Evolutionary conservation across 2,329 filamentous ascomycete genomes (phyloP).

Genomic region (Cryphonectria naterciae): DNA sequence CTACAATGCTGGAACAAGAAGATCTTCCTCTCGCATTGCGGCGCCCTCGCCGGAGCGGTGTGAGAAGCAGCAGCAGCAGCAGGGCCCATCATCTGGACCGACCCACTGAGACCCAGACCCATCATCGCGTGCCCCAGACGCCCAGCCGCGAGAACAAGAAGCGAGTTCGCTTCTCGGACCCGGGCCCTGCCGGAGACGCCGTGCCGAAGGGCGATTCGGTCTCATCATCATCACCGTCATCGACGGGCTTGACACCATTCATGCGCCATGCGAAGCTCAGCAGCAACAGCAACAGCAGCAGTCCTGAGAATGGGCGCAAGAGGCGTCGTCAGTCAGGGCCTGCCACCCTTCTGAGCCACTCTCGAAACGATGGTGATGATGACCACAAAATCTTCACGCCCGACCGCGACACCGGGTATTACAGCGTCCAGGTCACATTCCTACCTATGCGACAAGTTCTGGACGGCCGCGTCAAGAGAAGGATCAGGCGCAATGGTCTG

Average conservation of each 20-base stretch:
- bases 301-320: slow-evolving; percentile 33
- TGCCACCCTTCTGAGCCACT: slow-evolving; percentile 29
- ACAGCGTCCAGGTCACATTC: slow-evolving; percentile 49
- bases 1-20: slow-evolving; percentile 45
- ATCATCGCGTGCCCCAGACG: slow-evolving; percentile 30
- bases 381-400: slow-evolving; percentile 19
- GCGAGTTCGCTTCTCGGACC: slow-evolving; percentile 64
- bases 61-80: neutral
- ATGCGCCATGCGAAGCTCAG: slow-evolving; percentile 54
- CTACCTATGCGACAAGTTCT: slow-evolving; percentile 58
- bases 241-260: slow-evolving; percentile 62
- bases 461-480: slow-evolving; percentile 60
- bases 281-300: slow-evolving; percentile 23
- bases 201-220: slow-evolving; percentile 29
- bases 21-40: slow-evolving; percentile 60
- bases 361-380: neutral
- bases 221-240: neutral
- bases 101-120: slow-evolving; percentile 27
- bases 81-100: slow-evolving; percentile 28
- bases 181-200: slow-evolving; percentile 45
- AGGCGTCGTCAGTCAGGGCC: slow-evolving; percentile 54
- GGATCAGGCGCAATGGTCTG: slow-evolving; percentile 58
- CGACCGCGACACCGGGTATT: slow-evolving; percentile 29
- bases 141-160: slow-evolving; percentile 41
- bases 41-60: slow-evolving; percentile 53